Conservation (phyloP, 2,329 filamentous ascomycete genomes). For the Epichloe baconii region DNA sequence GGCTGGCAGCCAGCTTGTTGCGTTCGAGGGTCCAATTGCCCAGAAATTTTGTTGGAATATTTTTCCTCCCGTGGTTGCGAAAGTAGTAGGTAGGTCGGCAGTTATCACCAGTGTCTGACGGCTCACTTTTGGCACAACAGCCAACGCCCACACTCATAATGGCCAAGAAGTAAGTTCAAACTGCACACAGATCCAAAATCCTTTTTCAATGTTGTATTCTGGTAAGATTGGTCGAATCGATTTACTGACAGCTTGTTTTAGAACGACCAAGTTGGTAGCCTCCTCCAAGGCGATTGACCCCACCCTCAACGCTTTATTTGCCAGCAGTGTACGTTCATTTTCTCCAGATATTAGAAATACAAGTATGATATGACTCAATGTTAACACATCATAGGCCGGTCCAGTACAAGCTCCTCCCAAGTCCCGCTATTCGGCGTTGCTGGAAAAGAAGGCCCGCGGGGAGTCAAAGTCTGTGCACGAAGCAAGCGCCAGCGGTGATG, state of each 20-base stretch:
- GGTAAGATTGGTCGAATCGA: conserved; percentile 9
- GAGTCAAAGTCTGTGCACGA: conserved; percentile 12
- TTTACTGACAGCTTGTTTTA: conserved; percentile 15
- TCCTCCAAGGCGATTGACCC: conserved; percentile 51
- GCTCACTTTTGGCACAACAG: background rate
- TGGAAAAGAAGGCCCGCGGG: conserved; percentile 17
- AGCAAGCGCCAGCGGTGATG: conserved; percentile 15
- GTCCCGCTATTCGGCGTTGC: conserved; percentile 29
- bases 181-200: background rate
- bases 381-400: conserved; percentile 27
- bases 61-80: conserved; percentile 1
- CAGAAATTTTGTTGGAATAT: background rate
- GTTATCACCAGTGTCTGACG: background rate
- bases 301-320: conserved; percentile 55
- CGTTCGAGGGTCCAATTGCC: background rate
- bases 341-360: background rate
- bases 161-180: conserved; percentile 12
- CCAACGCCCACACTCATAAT: conserved; percentile 4
- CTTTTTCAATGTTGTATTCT: background rate
- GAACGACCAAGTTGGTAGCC: conserved; percentile 24
- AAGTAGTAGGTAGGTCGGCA: background rate
- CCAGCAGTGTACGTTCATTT: conserved; percentile 49
- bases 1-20: background rate
- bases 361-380: background rate
- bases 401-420: conserved; percentile 34